Evolutionary conservation across 345 rosid species (phyloP), one percentile per base, ranked within the genome.

Genomic region (Cardiospermum halicacabum): DNA sequence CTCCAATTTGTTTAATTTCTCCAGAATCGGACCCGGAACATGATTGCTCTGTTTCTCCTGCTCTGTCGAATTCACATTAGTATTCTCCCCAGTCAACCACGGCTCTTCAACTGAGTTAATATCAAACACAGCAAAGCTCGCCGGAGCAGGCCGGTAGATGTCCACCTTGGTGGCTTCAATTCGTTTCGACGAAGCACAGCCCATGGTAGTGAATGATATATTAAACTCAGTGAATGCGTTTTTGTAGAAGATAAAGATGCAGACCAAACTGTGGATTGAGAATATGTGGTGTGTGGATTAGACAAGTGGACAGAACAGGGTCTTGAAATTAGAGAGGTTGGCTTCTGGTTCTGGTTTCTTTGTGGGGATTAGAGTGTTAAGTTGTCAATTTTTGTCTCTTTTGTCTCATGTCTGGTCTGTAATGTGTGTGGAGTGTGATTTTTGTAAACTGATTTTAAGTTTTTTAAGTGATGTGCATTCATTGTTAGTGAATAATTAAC

Each of bases 41-140:
- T 53, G 70, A 11, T 47, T 13, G 6, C 70, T 34, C 45, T 75
- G 74, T 65, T 81, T 80, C 43, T 77, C 84, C n/a, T 63, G 61
- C 13, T 82, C 73, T 9, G 67, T 71, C 27, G 54, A 48, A n/a
- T n/a, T n/a, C 4, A 73, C 22, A 7, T 62, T 34, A 12, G 72
- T 30, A 18, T 58, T 53, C 2, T 4, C 76, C 21, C 58, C 60
- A 9, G 70, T 72, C 7, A 82, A 76, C 99, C 97, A 94, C 5
- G 99, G 99, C 68, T 91, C 99, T 56, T 89, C 68, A 39, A 91
- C 75, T 60, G 97, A 70, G 82, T 78, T 83, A 78, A 94, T 74
- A 60, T 95, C 84, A 62, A 89, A 89, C 27, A 87, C 90, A 0
- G 93, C 88, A 26, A 94, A 84, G 77, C 96, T 84, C 0, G 97